phyloP scores from a whole-genome alignment of 2,329 filamentous ascomycete species.

The Bipolaris sorokiniana region DNA sequence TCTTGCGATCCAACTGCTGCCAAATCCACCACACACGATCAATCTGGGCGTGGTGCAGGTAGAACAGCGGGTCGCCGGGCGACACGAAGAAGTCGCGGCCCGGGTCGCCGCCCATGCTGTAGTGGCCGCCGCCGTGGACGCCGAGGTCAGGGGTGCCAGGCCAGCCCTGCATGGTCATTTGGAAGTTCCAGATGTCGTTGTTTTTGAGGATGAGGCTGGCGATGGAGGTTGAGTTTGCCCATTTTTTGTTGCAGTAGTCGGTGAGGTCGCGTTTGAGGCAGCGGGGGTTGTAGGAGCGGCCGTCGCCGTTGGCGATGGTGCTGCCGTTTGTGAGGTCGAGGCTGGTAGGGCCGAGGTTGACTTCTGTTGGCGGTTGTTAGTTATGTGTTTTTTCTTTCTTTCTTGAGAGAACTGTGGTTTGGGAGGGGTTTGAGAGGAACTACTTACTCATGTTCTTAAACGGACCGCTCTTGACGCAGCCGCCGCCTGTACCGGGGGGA shows the following conservation, averaged over 20 bases:
- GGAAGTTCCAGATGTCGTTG: slow-evolving; percentile 36
- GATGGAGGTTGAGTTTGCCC: slow-evolving; percentile 30
- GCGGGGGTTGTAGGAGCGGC: slow-evolving; percentile 25
- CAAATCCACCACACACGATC: slow-evolving; percentile 54
- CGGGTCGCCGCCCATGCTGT: slow-evolving; percentile 54
- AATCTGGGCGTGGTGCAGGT: slow-evolving; percentile 54
- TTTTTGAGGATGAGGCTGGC: slow-evolving; percentile 32
- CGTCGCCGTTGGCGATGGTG: slow-evolving; percentile 36
- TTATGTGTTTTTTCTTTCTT: too few relatives aligned
- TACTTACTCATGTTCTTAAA: slow-evolving; percentile 52
- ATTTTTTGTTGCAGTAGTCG: slow-evolving; percentile 30
- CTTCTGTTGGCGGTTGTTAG: neutral
- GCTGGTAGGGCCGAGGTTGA: slow-evolving; percentile 26
- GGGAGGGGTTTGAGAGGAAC: neutral
- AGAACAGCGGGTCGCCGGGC: slow-evolving; percentile 51
- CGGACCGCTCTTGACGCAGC: slow-evolving; percentile 60
- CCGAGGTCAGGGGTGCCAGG: slow-evolving; percentile 35
- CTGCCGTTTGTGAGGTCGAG: slow-evolving; percentile 22
- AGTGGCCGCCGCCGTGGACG: slow-evolving; percentile 49
- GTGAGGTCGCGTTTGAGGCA: slow-evolving; percentile 40
- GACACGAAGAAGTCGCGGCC: slow-evolving; percentile 36
- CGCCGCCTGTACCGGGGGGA: slow-evolving; percentile 60
- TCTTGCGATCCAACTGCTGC: slow-evolving; percentile 49
- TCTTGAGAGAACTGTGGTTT: too few relatives aligned
- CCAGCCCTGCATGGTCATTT: slow-evolving; percentile 41